phyloP scores from a whole-genome alignment of 139 green algal genomes.

The Coelastrella sp. region DNA sequence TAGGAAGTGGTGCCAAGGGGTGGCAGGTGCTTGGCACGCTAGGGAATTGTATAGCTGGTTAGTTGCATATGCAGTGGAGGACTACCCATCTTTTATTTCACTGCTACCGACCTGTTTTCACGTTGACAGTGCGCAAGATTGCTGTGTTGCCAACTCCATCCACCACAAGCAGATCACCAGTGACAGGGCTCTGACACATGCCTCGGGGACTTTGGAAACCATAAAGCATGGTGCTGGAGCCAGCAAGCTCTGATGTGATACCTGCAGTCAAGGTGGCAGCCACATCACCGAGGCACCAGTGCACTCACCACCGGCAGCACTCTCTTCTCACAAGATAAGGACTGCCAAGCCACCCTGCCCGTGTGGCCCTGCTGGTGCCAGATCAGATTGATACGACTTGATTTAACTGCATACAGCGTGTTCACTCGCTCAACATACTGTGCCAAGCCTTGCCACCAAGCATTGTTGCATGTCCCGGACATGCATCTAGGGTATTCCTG shows the following conservation, averaged over 20 bases:
- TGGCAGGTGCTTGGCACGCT: too few relatives aligned
- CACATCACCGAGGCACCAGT: background rate
- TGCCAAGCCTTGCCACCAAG: too few relatives aligned
- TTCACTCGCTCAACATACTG: too few relatives aligned
- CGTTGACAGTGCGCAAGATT: background rate
- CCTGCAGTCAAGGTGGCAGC: background rate
- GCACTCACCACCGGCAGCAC: too few relatives aligned
- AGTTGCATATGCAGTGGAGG: background rate
- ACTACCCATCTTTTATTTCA: background rate
- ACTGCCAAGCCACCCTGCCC: background rate
- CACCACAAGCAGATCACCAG: background rate
- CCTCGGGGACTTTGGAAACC: background rate
- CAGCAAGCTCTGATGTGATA: background rate
- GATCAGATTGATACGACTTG: too few relatives aligned
- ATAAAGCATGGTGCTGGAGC: background rate
- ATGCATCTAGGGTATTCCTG: background rate
- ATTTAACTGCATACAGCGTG: too few relatives aligned
- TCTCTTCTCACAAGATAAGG: background rate
- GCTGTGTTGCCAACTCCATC: background rate
- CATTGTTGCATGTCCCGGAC: too few relatives aligned
- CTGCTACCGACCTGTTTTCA: background rate
- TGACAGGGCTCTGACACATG: background rate
- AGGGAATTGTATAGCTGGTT: background rate
- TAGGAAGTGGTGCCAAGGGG: too few relatives aligned
- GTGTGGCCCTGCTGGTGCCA: too few relatives aligned